Evolutionary conservation across 2,329 filamentous ascomycete species (phyloP).

Genomic region (Penicillium freii): DNA sequence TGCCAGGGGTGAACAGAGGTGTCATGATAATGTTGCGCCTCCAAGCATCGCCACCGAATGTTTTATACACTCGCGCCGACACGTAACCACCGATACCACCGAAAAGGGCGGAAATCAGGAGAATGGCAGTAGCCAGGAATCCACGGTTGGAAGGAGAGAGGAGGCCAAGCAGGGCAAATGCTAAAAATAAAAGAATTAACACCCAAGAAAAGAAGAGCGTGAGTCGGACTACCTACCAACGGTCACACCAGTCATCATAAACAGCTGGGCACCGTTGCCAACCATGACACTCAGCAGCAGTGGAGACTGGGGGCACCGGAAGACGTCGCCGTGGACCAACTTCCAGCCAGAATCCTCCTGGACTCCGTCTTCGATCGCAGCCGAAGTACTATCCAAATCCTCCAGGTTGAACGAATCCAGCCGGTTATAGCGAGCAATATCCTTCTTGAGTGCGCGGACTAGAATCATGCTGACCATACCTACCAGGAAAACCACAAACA

Average conservation of each 20-base stretch:
- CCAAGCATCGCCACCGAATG: slow-evolving; percentile 88
- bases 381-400: slow-evolving; percentile 76
- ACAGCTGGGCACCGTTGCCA: slow-evolving; percentile 91
- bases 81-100: slow-evolving; percentile 90
- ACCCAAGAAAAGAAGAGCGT: not conserved
- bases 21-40: slow-evolving; percentile 90
- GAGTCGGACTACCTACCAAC: slow-evolving; percentile 54
- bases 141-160: slow-evolving; percentile 94
- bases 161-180: slow-evolving; percentile 90
- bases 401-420: slow-evolving; percentile 88
- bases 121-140: slow-evolving; percentile 86
- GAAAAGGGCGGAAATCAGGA: slow-evolving; percentile 89
- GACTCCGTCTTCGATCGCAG: slow-evolving; percentile 78
- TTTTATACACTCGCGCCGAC: slow-evolving; percentile 89
- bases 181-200: slow-evolving; percentile 31
- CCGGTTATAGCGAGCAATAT: slow-evolving; percentile 94
- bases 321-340: slow-evolving; percentile 94
- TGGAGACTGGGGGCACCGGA: slow-evolving; percentile 79
- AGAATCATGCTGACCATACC: slow-evolving; percentile 92
- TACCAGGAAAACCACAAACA: slow-evolving; percentile 89
- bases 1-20: slow-evolving; percentile 76
- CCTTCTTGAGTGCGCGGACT: slow-evolving; percentile 82
- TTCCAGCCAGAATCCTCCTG: slow-evolving; percentile 99
- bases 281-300: slow-evolving; percentile 83
- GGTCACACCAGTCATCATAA: slow-evolving; percentile 95